Percentiles rank a stretch among this genome's conserved stretches.
Conservation (phyloP, 2,329 filamentous ascomycete genomes). For the Sporothrix phasma region DNA sequence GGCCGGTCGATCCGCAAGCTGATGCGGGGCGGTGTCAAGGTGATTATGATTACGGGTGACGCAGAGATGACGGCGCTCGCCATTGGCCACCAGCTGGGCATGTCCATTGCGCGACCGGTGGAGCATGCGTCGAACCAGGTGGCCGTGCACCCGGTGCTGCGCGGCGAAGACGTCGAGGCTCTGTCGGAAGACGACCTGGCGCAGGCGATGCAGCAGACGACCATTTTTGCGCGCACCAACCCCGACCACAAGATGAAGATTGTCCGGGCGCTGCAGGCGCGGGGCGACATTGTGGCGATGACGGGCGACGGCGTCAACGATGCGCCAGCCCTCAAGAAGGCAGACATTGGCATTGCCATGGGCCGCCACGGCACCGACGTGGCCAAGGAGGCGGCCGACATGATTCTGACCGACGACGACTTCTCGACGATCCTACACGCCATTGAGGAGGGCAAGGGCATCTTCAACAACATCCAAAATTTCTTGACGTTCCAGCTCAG, state of each 20-base stretch:
- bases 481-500: slow-evolving; percentile 98
- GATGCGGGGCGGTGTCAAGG: slow-evolving; percentile 88
- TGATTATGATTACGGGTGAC: slow-evolving; percentile 99
- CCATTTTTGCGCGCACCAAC: slow-evolving; percentile 91
- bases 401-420: slow-evolving; percentile 84
- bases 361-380: slow-evolving; percentile 90
- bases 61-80: slow-evolving; percentile 90
- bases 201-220: slow-evolving; percentile 75
- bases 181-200: slow-evolving; percentile 82
- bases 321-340: slow-evolving; percentile 90
- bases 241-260: slow-evolving; percentile 99
- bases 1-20: slow-evolving; percentile 78
- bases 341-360: slow-evolving; percentile 97
- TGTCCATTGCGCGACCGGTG: slow-evolving; percentile 58
- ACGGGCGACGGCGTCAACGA: slow-evolving; percentile 98
- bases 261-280: slow-evolving; percentile 77
- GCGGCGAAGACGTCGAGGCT: slow-evolving; percentile 82
- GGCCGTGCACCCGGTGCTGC: slow-evolving; percentile 61
- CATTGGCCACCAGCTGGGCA: slow-evolving; percentile 90
- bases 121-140: slow-evolving; percentile 45
- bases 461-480: slow-evolving; percentile 99
- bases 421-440: slow-evolving; percentile 87
- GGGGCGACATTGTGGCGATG: slow-evolving; percentile 97
- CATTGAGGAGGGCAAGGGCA: slow-evolving; percentile 97
- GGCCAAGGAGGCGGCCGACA: slow-evolving; percentile 90